Base-by-base conservation (phyloP, 1,284 basidiomycete species). In the Peniophora sp. region DNA sequence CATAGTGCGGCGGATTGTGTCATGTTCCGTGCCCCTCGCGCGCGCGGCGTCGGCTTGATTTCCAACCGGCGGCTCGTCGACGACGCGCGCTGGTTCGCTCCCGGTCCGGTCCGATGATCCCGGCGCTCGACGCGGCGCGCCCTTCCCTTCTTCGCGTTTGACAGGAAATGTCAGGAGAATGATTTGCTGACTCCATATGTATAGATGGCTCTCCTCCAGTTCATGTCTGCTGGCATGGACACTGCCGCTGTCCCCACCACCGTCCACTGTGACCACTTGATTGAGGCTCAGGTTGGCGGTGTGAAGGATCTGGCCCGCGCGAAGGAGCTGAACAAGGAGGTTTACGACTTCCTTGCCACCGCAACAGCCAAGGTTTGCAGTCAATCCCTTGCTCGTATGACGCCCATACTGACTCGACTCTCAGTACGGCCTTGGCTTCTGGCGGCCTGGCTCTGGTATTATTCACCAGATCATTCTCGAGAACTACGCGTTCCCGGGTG, bases 181-280 rank as follows among this genome's bases (percentile, higher is more conserved):
- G 27, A 32, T 32, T 32, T 41, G 18, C 37, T 41, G 37, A 41
- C 37, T n/a, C 37, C 8, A 8, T 20, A 20, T 41, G 18, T 49
- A 20, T 71, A 98, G 88, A 99, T 99, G 97, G 97, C 97, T 37
- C 83, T 99, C 55, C 83, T 99, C 60, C 96, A 99, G 78, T 99
- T 99, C 83, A 99, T 99, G 97, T 97, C 96, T 47, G 95, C 97
- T 23, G 96, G 96, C 61, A 94, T 99, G 78, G 92, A 94, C 68
- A 95, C 93, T 50, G 92, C 92, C 47, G 94, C 96, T 52, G 95
- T 98, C 58, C 96, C 97, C 46, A 95, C 96, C 58, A 97, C 96
- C 55, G 92, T 97, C 51, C 93, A 97, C 79, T 99, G 97, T 69
- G 96, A 99, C 76, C 96, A 99, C 75, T 81, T 99, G 68, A 98